phyloP scores from a whole-genome alignment of 75 land plant species.

The Chamaecyparis obtusa region DNA sequence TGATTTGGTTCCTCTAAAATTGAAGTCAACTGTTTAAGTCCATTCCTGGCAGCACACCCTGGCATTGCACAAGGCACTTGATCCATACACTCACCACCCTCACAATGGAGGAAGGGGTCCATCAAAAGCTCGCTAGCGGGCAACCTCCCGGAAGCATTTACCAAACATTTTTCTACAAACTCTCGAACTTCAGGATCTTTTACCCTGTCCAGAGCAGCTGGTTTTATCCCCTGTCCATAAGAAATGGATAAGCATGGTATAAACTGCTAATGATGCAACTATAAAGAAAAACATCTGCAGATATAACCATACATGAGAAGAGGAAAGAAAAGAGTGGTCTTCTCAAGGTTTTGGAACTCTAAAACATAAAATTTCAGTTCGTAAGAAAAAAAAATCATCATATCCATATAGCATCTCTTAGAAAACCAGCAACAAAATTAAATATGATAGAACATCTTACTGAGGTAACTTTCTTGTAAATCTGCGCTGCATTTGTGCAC shows the following conservation, averaged over 20 bases:
- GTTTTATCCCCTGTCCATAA: constrained; percentile 67
- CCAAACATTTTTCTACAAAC: constrained; percentile 85
- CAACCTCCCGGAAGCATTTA: constrained; percentile 50
- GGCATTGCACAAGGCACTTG: constrained; percentile 6
- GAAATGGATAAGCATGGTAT: background rate
- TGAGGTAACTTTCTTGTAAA: constrained; percentile 70
- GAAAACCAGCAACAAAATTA: background rate
- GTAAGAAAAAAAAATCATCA: background rate
- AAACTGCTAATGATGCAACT: background rate
- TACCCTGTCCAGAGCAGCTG: constrained; percentile 68
- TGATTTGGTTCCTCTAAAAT: background rate
- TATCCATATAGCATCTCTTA: background rate
- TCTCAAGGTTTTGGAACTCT: background rate
- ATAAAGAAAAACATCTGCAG: background rate
- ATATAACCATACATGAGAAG: background rate
- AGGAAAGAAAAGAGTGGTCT: background rate
- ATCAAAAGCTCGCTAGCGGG: constrained; percentile 79
- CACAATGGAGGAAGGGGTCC: constrained; percentile 79
- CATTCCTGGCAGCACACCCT: background rate
- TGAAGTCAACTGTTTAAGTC: background rate
- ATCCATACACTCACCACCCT: constrained; percentile 34
- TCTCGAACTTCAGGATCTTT: constrained; percentile 54
- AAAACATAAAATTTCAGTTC: background rate
- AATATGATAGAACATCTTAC: constrained; percentile 33
- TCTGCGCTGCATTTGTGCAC: constrained; percentile 77